These are phyloP conservation scores for Lathyrus sativus DNA, from an alignment of 306 rosid species.

Conservation along the genomic window DNA sequence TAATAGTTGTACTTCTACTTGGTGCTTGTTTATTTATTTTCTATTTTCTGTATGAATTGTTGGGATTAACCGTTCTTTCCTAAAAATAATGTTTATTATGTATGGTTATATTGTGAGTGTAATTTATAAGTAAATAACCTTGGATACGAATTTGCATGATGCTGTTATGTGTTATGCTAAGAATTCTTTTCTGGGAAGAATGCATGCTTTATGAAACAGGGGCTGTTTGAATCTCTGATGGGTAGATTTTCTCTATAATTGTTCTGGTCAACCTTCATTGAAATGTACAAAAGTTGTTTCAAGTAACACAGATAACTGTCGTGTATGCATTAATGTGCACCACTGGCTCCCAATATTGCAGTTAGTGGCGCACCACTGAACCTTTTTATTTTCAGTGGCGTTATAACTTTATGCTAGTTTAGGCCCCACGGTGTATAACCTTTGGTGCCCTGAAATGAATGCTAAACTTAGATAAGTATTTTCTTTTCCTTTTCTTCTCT, in stretches of 20 bases:
- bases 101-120: conserved; percentile 20
- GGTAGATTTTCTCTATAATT: neutral
- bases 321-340: conserved; percentile 33
- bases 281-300: conserved; percentile 27
- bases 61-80: conserved; percentile 26
- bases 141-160: neutral
- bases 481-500: neutral
- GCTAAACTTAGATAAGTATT: neutral
- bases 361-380: conserved; percentile 47
- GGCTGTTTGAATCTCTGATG: neutral
- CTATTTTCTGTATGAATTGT: conserved; percentile 15
- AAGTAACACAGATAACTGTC: conserved; percentile 27
- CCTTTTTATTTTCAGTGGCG: conserved; percentile 35
- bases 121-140: conserved; percentile 10
- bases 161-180: neutral
- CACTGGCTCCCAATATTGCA: conserved; percentile 18
- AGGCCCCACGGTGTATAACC: conserved; percentile 33
- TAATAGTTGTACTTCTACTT: conserved; percentile 27
- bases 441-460: neutral
- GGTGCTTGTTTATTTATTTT: conserved; percentile 18
- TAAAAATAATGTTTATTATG: conserved; percentile 20
- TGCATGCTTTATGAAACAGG: neutral
- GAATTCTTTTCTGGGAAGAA: neutral
- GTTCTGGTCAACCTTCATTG: conserved; percentile 2
- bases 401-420: conserved; percentile 12